Conservation (phyloP, 495 filamentous ascomycete species). For the Penicillium riverlandense region DNA sequence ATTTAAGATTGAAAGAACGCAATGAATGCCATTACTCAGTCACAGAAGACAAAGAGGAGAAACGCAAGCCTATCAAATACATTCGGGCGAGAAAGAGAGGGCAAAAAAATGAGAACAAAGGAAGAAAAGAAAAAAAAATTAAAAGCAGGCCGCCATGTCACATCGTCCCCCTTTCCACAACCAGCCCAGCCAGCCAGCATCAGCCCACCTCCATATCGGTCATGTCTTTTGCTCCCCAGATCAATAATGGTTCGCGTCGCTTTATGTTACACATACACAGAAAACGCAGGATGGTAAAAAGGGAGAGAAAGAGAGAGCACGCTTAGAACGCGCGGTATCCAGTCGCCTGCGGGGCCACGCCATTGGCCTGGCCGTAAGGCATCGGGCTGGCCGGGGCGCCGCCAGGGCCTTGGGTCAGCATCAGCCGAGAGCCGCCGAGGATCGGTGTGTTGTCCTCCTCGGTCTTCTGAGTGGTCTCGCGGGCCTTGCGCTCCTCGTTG, state of each 20-base stretch:
- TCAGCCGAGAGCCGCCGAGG: constrained; percentile 81
- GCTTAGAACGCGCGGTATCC: constrained; percentile 57
- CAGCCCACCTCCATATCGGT: constrained; percentile 5
- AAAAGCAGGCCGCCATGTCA: constrained; percentile 14
- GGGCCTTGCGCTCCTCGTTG: constrained; percentile 92
- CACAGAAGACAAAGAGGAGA: background rate
- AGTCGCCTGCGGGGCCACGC: constrained; percentile 73
- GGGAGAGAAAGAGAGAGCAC: constrained; percentile 2
- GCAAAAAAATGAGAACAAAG: constrained; percentile 11
- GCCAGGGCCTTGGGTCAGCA: constrained; percentile 88
- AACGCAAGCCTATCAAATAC: constrained; percentile 20
- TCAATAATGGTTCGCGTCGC: constrained; percentile 23
- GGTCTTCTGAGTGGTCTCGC: constrained; percentile 77
- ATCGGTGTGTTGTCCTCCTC: constrained; percentile 92
- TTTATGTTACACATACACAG: constrained; percentile 35
- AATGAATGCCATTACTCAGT: constrained; percentile 18
- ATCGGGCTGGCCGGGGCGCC: constrained; percentile 50
- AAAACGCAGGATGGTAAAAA: constrained; percentile 7
- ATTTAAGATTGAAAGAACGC: background rate
- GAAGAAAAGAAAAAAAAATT: constrained; percentile 13
- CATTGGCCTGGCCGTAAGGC: constrained; percentile 67
- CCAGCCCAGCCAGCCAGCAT: constrained; percentile 5
- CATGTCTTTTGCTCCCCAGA: constrained; percentile 20
- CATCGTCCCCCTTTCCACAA: constrained; percentile 3
- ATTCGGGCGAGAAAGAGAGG: constrained; percentile 14